phyloP scores from a whole-genome alignment of 495 filamentous ascomycete species.

The Copromyces sp. region DNA sequence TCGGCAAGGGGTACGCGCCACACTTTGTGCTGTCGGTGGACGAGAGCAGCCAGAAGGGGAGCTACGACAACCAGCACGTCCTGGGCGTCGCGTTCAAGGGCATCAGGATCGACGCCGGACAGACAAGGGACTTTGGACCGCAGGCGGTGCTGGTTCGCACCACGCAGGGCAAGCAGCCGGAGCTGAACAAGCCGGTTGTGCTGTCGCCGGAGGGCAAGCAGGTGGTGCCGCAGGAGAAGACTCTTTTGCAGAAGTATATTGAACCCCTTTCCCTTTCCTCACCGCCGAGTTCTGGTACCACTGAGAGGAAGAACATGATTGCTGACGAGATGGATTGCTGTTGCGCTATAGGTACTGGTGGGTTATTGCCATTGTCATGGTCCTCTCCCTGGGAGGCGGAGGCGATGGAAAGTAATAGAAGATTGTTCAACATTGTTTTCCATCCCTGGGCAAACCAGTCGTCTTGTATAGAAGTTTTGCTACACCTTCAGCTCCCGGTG shows the following conservation, averaged over 20 bases:
- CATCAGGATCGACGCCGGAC: conserved; percentile 42
- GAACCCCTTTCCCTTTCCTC: conserved; percentile 20
- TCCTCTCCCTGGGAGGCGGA: conserved; percentile 27
- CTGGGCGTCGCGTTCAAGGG: conserved; percentile 33
- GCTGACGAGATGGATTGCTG: conserved; percentile 6
- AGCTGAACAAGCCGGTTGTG: conserved; percentile 56
- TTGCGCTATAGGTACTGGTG: conserved; percentile 40
- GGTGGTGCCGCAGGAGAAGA: conserved; percentile 50
- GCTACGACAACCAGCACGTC: conserved; percentile 11
- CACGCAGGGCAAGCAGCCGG: conserved; percentile 41
- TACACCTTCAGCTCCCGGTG: not conserved
- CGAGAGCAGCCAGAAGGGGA: conserved; percentile 14
- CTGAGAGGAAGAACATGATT: not conserved
- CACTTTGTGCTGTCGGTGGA: conserved; percentile 38
- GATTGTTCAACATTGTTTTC: not conserved
- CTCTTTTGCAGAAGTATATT: conserved; percentile 60
- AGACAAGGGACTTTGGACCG: conserved; percentile 46
- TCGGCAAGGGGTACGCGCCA: conserved; percentile 43
- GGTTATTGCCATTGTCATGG: conserved; percentile 32
- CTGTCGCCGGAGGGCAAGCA: conserved; percentile 50
- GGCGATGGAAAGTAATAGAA: conserved; percentile 31
- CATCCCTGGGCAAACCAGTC: not conserved
- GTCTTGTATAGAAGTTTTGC: not conserved
- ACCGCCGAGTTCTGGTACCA: conserved; percentile 13
- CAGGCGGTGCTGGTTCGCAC: conserved; percentile 40